Conservation (phyloP, 2,329 filamentous ascomycete genomes). For the Pestalotiopsis sp. region DNA sequence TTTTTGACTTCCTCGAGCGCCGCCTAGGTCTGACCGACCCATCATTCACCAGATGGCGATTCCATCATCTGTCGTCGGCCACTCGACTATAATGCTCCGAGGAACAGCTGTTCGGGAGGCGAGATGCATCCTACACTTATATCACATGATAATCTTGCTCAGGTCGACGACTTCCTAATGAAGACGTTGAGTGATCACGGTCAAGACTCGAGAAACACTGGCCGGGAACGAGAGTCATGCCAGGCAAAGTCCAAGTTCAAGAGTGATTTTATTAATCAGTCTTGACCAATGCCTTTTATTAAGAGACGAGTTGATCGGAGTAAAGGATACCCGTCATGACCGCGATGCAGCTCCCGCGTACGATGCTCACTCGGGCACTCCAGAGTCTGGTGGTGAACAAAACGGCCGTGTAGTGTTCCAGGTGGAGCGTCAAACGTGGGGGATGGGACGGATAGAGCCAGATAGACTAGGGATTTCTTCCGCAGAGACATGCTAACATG, state of each 20-base stretch:
- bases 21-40: neutral
- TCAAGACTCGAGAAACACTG: neutral
- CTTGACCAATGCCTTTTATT: neutral
- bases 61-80: neutral
- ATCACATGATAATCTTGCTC: neutral
- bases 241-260: neutral
- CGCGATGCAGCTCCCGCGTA: neutral
- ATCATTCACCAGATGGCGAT: neutral
- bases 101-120: neutral
- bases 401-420: neutral
- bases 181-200: neutral
- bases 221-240: neutral
- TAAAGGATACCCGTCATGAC: neutral
- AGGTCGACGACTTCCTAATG: neutral
- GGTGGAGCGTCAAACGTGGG: conserved; percentile 5
- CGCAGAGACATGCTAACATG: neutral
- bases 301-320: neutral
- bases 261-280: neutral
- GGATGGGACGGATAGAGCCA: neutral
- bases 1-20: neutral
- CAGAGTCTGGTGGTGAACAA: neutral
- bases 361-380: no score
- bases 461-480: neutral
- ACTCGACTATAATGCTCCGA: neutral
- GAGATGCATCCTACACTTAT: neutral